Percentiles rank a stretch among this genome's conserved stretches.
Conservation (phyloP, 495 filamentous ascomycete species). For the Aspergillus incahuasiensis region DNA sequence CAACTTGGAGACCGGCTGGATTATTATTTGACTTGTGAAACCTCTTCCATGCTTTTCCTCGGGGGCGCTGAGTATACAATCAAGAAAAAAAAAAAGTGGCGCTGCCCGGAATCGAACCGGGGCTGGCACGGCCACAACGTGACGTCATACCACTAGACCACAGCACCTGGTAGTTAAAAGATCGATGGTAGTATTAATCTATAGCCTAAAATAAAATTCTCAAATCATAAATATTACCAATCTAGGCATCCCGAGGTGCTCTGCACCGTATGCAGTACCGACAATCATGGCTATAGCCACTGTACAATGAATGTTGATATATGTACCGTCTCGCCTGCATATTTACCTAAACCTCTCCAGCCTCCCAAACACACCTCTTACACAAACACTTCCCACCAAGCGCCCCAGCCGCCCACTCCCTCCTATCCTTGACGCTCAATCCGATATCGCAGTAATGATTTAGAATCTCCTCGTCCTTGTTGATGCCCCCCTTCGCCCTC, state of each 20-base stretch:
- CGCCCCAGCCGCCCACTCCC: constrained; percentile 84
- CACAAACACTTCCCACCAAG: constrained; percentile 85
- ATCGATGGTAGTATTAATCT: no score
- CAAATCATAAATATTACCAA: no score
- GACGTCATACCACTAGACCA: constrained; percentile 33
- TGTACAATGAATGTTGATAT: no score
- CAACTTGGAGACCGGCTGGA: no score
- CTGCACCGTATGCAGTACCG: no score
- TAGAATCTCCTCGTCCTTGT: constrained; percentile 74
- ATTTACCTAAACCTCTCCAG: constrained; percentile 17
- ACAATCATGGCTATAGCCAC: no score
- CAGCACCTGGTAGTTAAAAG: constrained; percentile 13
- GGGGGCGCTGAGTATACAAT: no score
- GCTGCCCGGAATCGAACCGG: constrained; percentile 61
- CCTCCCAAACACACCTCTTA: constrained; percentile 65
- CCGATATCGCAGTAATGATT: constrained; percentile 93
- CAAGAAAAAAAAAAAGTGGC: constrained; percentile 17
- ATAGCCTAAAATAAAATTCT: no score
- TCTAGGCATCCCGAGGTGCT: no score
- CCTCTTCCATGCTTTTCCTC: background rate
- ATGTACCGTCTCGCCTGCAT: no score
- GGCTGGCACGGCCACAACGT: constrained; percentile 68
- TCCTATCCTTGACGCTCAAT: constrained; percentile 67
- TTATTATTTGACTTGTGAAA: no score
- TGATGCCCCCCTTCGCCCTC: constrained; percentile 49